Base-by-base conservation (phyloP, 2,329 filamentous ascomycete species). In the Calonectria pseudoreteaudii region DNA sequence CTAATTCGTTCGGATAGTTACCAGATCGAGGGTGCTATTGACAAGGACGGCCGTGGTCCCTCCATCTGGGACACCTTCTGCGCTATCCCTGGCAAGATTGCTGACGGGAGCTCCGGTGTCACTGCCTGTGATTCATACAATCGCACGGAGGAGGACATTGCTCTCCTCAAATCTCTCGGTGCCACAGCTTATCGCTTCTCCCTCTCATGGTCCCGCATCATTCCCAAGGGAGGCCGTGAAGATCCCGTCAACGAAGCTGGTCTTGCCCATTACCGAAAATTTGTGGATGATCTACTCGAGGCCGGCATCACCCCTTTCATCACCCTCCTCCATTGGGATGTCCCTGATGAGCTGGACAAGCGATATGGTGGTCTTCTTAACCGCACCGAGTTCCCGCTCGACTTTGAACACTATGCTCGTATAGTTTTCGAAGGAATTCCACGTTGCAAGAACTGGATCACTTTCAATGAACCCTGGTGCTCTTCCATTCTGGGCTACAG, bases 21-120 rank as follows among this genome's bases (percentile, higher is more conserved):
- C 87, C 95, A 98, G 84, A 94, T 98, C 79, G 95, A 98, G 87
- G 95, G 95, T 72, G 92, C 92, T 62, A 88, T 90, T 49, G 87
- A 93, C 62, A 90, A 93, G 81, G 95, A 96, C 82, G 95, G 95
- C 77, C 94, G 95, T 76, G 93, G 91, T 28, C 92, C 94, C 69
- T 95, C 93, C 75, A 97, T 97, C 84, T 97, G 95, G 95, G 95
- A 98, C 85, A 93, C 91, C n/a, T 97, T 97, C 87, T 96, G 94
- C 86, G 90, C 90, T 75, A 93, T 91, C 68, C 92, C 93, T 9
- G 94, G 94, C 80, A 97, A 97, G 86, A 95, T 97, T 80, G 94
- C 94, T 70, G 94, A 94, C 80, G 93, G 91, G 72, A 92, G 89
- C 78, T 93, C 92, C 53, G 95, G 95, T 67, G 92, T 91, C 66